Percentiles rank a stretch among this genome's conserved stretches.
These are phyloP conservation scores for Suhomyces sp. DNA, from an alignment of 805 yeast genomes.

Conservation along the genomic window DNA sequence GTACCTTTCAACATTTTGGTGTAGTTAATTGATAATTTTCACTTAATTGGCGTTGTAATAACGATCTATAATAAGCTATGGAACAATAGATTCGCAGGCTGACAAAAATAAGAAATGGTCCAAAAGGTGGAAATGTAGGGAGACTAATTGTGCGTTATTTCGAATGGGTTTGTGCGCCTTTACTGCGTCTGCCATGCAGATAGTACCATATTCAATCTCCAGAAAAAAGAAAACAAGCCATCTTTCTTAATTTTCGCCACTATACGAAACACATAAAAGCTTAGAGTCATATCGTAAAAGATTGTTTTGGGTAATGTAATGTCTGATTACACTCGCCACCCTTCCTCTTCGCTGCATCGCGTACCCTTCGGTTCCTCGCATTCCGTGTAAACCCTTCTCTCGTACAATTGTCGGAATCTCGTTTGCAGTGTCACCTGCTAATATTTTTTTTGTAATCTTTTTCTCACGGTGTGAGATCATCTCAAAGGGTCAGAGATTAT, in stretches of 20 bases:
- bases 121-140: not conserved
- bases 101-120: not conserved
- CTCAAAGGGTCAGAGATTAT: conserved; percentile 3
- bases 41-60: not conserved
- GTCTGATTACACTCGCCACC: not conserved
- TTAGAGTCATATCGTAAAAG: not conserved
- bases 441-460: not conserved
- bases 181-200: not conserved
- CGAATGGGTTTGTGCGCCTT: not conserved
- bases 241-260: not conserved
- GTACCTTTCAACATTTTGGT: too few relatives aligned
- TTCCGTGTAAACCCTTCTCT: not conserved
- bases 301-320: not conserved
- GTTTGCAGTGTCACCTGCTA: not conserved
- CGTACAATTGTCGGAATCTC: not conserved
- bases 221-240: not conserved
- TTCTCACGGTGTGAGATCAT: conserved; percentile 4
- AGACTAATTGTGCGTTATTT: not conserved
- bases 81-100: not conserved
- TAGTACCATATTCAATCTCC: not conserved
- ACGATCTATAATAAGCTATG: not conserved
- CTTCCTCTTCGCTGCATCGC: not conserved
- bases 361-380: not conserved
- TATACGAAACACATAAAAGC: not conserved
- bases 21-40: too few relatives aligned